phyloP scores from a whole-genome alignment of 139 green algal species.

The Chlamydomonas sp. region DNA sequence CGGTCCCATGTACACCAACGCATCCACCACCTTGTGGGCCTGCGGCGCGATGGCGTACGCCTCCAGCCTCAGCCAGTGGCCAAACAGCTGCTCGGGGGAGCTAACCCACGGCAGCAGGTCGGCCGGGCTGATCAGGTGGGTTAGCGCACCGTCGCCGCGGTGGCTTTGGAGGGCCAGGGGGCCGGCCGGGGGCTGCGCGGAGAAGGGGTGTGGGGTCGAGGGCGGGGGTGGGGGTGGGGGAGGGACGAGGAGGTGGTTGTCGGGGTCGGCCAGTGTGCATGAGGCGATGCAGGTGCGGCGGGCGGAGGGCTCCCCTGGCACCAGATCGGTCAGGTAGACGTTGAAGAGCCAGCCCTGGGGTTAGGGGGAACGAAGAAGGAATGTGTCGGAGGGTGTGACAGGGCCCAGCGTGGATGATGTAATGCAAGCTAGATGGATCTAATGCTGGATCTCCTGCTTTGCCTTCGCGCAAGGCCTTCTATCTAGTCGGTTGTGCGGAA shows the following conservation, averaged over 20 bases:
- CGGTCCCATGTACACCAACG: not conserved
- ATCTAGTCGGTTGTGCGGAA: no score
- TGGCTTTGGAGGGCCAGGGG: not conserved
- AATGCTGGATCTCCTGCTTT: no score
- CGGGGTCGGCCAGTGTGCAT: conserved; percentile 14
- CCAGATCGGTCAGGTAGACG: conserved; percentile 40
- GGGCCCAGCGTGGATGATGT: not conserved
- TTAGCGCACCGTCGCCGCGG: not conserved
- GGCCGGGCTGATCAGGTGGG: conserved; percentile 7
- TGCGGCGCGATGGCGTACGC: conserved; percentile 35
- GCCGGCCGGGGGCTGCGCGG: not conserved
- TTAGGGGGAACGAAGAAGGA: not conserved
- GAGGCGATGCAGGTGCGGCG: conserved; percentile 27
- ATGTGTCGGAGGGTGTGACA: not conserved
- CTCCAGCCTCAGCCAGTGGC: conserved; percentile 43
- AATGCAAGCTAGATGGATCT: no score
- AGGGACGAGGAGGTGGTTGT: conserved; percentile 35
- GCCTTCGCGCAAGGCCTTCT: no score
- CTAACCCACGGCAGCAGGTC: conserved; percentile 40
- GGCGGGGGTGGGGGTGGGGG: not conserved
- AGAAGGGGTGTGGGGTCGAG: not conserved
- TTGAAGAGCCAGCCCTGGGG: conserved; percentile 46
- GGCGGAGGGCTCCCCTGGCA: not conserved
- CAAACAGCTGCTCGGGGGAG: conserved; percentile 17
- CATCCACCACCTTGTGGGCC: conserved; percentile 32